A percentile compares a stretch with the other conserved stretches of the same genome.
These are phyloP conservation scores for Tolypocladium paradoxum DNA, from an alignment of 2,329 filamentous ascomycete species.

Conservation along the genomic window DNA sequence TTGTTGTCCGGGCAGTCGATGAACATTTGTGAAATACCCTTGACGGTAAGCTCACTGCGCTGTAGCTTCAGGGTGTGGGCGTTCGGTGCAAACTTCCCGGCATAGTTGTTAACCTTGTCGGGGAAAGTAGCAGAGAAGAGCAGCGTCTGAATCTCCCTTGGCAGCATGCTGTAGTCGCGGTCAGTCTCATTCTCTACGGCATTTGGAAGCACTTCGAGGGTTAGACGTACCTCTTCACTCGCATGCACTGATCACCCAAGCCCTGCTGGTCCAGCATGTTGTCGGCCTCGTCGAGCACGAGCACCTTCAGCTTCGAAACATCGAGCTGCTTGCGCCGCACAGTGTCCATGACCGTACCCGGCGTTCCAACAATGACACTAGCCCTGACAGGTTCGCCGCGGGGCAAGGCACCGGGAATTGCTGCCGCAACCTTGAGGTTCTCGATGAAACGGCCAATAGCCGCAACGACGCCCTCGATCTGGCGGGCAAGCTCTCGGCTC, in stretches of 20 bases:
- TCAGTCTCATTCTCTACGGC: constrained; percentile 16
- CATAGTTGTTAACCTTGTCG: constrained; percentile 73
- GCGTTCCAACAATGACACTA: constrained; percentile 83
- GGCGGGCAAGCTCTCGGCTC: constrained; percentile 85
- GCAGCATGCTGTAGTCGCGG: constrained; percentile 49
- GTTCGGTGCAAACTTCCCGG: constrained; percentile 70
- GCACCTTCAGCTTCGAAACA: constrained; percentile 58
- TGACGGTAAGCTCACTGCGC: constrained; percentile 86
- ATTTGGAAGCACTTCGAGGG: neutral
- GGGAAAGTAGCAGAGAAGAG: constrained; percentile 95
- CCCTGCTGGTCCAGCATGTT: constrained; percentile 98
- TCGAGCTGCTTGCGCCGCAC: constrained; percentile 70
- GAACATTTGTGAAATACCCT: constrained; percentile 96
- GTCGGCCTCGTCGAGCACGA: constrained; percentile 94
- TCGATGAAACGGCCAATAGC: constrained; percentile 78
- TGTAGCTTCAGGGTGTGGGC: constrained; percentile 81
- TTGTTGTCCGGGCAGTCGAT: constrained; percentile 78
- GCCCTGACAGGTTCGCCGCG: constrained; percentile 60
- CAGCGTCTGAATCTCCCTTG: constrained; percentile 68
- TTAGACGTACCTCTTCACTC: constrained; percentile 63
- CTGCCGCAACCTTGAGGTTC: constrained; percentile 65
- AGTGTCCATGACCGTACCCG: constrained; percentile 83
- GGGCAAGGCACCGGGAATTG: constrained; percentile 67
- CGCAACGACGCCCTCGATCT: constrained; percentile 78
- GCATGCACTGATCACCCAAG: constrained; percentile 85